Base-by-base conservation (phyloP, 352 stramenopile species). In the Phytophthora nicotianae region DNA sequence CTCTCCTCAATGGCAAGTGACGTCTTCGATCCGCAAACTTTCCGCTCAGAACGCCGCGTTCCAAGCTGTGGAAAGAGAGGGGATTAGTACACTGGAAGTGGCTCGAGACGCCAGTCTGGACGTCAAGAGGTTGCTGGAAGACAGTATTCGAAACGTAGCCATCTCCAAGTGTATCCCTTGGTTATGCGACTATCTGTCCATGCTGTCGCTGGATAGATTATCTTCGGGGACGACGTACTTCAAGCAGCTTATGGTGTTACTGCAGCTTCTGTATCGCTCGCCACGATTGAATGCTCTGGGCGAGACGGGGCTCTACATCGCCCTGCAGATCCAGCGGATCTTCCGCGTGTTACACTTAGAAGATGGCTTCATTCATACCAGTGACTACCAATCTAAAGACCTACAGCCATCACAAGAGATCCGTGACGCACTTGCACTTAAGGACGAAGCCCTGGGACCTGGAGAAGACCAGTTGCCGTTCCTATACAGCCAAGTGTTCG, bases 91-190 rank as follows among this genome's bases (percentile, higher is more conserved):
- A 2, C 50, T 89, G 0, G 80, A 91, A 55, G 27, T 63, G 19
- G 46, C 49, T 26, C 52, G 54, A 16, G 58, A 69, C 41, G 58
- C 65, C 2, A 65, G 69, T 10, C 60, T 91, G 4, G 80, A 91
- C 46, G 68, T 89, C 7, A 68, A 74, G 29, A 48, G 55, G 3
- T 41, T 84, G 9, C 42, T 91, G 2, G 72, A 83, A 48, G 42
- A 76, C 19, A 89, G 77, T 38, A 70, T 90, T 10, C 3, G 65
- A 1, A 47, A 72, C 0, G 27, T 61, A 17, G 78, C 64, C 17
- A 59, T 89, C 7, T 75, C 79, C 24, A 88, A 86, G 65, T 88
- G 77, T 20, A 71, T 89, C 13, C 78, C 80, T 27, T 91, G 80
- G 80, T 38, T 90, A 3, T 81, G 77, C 29, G 83, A 89, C 51